Evolutionary conservation across 768 basidiomycete species (phyloP), one percentile per base, ranked within the genome.

Genomic region (Boletus reticuloceps): DNA sequence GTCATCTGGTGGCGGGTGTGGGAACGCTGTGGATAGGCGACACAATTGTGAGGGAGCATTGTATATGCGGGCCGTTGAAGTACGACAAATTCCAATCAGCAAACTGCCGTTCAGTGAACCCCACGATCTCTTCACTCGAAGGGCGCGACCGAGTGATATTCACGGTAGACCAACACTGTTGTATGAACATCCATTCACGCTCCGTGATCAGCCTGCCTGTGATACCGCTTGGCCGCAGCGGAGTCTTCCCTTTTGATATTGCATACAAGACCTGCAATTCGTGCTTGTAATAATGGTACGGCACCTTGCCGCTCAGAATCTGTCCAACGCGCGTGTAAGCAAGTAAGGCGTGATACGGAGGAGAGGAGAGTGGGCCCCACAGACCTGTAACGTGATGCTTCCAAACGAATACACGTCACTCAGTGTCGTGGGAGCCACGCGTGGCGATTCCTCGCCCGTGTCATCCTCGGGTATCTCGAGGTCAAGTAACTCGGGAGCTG

Each of bases 141-240:
- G 36, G 36, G 16, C 36, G 36, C 0, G 36, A 37, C 16, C 7
- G 8, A 29, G 13, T 37, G 36, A 14, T 27, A 20, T 55, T 51
- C n/a, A 67, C 67, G 36, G 70, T 70, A 13, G 58, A 64, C 62
- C 62, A 64, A 19, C 58, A 63, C 2, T 31, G 38, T 32, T 56
- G 50, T 14, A 63, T 52, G 19, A 63, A 63, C 20, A 11, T 11
- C 62, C 61, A 62, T 36, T 51, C 48, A 38, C 10, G 6, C 6
- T 52, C 58, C 2, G 29, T 50, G 29, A 64, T 39, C 20, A 47
- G 14, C 14, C 9, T 0, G 1, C 27, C 1, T 9, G 1, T 1
- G 27, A 10, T 14, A 22, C 1, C 4, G 2, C 10, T 19, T 0
- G 63, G 56, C 22, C 49, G 45, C 31, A 3, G 37, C 4, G 55